phyloP scores from a whole-genome alignment of 225 moss, liverwort and hornwort genomes.

The Antitrichia curtipendula region DNA sequence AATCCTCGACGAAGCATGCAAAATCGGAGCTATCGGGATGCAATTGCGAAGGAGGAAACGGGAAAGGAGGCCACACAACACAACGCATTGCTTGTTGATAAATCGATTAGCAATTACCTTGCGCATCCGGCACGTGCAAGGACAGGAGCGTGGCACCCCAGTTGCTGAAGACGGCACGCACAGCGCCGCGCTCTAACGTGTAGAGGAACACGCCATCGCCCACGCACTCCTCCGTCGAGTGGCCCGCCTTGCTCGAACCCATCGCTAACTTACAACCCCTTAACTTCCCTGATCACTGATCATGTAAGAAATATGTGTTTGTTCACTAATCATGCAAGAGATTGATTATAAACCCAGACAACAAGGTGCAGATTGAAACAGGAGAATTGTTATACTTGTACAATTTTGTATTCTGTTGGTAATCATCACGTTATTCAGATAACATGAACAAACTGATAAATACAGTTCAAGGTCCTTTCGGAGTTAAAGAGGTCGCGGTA shows the following conservation, averaged over 20 bases:
- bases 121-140: conserved; percentile 38
- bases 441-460: not conserved
- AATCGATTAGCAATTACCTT: conserved; percentile 4
- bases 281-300: not conserved
- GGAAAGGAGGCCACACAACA: not conserved
- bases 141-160: conserved; percentile 48
- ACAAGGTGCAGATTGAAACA: not conserved
- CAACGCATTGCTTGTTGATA: not conserved
- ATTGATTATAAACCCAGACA: not conserved
- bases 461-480: not conserved
- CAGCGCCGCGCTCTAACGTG: conserved; percentile 28
- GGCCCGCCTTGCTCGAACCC: conserved; percentile 15
- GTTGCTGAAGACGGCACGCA: conserved; percentile 43
- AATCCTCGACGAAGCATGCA: not conserved
- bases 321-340: not conserved
- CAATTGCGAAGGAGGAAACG: not conserved
- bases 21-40: not conserved
- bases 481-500: not conserved
- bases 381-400: not conserved
- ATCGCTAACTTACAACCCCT: not conserved
- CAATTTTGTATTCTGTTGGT: not conserved
- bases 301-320: not conserved
- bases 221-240: conserved; percentile 32
- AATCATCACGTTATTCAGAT: not conserved
- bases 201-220: conserved; percentile 39